A percentile compares a stretch with the other conserved stretches of the same genome.
phyloP scores from a whole-genome alignment of 179 eudicot genomes.

The Nepenthes alata region DNA sequence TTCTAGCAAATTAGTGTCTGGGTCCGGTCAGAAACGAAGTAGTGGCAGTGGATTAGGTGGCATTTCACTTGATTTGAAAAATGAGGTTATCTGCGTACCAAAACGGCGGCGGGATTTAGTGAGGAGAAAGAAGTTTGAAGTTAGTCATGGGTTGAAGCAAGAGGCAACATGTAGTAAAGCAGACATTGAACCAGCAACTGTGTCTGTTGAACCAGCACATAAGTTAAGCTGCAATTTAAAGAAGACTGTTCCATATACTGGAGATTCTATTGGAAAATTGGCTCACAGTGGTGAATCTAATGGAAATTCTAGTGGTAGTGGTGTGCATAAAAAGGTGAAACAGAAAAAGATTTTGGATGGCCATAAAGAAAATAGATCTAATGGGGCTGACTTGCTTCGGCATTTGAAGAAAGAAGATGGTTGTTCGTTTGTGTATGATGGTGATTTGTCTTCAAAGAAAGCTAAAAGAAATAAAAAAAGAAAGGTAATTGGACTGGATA shows the following conservation, averaged over 20 bases:
- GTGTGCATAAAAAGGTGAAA: constrained; percentile 19
- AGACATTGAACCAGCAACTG: constrained; percentile 4
- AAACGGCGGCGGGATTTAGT: constrained; percentile 33
- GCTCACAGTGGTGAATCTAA: constrained; percentile 8
- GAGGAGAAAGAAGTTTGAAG: constrained; percentile 33
- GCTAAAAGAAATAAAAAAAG: constrained; percentile 30
- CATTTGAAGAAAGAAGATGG: constrained; percentile 28
- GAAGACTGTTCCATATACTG: constrained; percentile 4
- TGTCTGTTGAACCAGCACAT: constrained; percentile 7
- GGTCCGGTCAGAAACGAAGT: constrained; percentile 9
- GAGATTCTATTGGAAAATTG: constrained; percentile 7
- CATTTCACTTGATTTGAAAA: constrained; percentile 15
- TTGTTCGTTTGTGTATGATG: constrained; percentile 26
- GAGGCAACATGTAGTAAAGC: constrained; percentile 7
- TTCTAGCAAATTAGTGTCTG: constrained; percentile 10
- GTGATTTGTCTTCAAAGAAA: constrained; percentile 31
- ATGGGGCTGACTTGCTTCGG: neutral
- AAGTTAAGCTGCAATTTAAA: constrained; percentile 3
- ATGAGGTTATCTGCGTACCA: constrained; percentile 17
- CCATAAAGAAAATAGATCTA: constrained; percentile 20
- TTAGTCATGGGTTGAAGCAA: constrained; percentile 11
- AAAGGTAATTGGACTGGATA: constrained; percentile 14
- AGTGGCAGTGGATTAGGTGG: constrained; percentile 19
- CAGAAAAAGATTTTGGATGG: constrained; percentile 16
- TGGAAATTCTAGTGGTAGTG: constrained; percentile 11